A percentile compares a stretch with the other conserved stretches of the same genome.
Evolutionary conservation across 495 filamentous ascomycete genomes (phyloP).

Genomic region (Niebla homalea): DNA sequence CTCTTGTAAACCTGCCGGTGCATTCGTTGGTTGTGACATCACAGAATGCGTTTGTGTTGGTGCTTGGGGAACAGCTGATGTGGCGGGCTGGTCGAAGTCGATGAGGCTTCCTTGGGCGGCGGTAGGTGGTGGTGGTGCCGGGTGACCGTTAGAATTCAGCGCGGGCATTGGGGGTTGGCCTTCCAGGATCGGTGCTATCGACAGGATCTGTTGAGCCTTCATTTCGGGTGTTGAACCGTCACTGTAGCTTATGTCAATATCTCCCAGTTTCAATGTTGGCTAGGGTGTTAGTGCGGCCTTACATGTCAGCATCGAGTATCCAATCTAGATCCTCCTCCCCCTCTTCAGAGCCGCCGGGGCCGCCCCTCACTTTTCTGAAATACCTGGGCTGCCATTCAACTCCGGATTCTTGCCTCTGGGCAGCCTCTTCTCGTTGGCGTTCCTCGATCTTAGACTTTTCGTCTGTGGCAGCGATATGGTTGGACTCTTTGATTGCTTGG

Average conservation of each 20-base stretch:
- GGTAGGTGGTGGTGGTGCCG: conserved; percentile 12
- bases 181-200: conserved; percentile 71
- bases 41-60: conserved; percentile 2
- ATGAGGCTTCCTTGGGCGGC: conserved; percentile 21
- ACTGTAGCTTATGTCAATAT: conserved; percentile 29
- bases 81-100: conserved; percentile 22
- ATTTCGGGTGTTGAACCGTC: conserved; percentile 54
- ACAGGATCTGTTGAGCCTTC: conserved; percentile 71
- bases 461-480: conserved; percentile 83
- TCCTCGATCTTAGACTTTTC: conserved; percentile 95
- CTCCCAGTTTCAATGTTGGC: neutral
- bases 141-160: conserved; percentile 17
- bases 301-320: conserved; percentile 87
- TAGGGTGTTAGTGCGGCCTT: conserved; percentile 19
- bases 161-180: conserved; percentile 48
- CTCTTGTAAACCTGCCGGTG: conserved; percentile 16
- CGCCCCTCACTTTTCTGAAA: conserved; percentile 63
- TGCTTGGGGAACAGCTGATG: neutral
- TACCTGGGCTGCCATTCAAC: conserved; percentile 81
- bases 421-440: conserved; percentile 76
- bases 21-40: conserved; percentile 2
- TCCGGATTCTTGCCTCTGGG: conserved; percentile 63
- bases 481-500: conserved; percentile 62
- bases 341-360: conserved; percentile 59
- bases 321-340: conserved; percentile 86